Conservation (phyloP, 2,329 filamentous ascomycete species). For the Xylaria sp. region DNA sequence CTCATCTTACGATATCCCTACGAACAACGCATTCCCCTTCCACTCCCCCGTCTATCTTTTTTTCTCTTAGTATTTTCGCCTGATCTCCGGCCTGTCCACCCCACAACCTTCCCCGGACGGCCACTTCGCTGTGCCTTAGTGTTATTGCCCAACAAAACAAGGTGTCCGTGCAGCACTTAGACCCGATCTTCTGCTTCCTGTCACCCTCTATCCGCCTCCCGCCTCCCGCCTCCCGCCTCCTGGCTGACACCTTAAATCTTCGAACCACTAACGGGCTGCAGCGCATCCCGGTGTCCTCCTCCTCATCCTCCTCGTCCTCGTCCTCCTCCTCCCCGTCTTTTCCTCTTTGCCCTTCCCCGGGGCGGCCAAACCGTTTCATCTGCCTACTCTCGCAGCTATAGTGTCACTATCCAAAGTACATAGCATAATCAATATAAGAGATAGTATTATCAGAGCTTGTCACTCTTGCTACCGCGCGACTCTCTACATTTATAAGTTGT, state of each 20-base stretch:
- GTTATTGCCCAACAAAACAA: slow-evolving; percentile 31
- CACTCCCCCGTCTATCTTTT: slow-evolving; percentile 10
- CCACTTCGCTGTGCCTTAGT: slow-evolving; percentile 37
- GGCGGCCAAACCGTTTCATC: background rate
- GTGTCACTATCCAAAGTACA: slow-evolving; percentile 52
- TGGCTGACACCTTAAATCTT: slow-evolving; percentile 17
- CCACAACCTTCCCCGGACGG: slow-evolving; percentile 31
- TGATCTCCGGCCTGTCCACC: slow-evolving; percentile 10
- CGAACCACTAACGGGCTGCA: slow-evolving; percentile 29
- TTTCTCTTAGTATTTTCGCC: background rate
- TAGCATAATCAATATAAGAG: slow-evolving; percentile 64
- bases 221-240: slow-evolving; percentile 12
- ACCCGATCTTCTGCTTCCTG: slow-evolving; percentile 32
- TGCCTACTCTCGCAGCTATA: slow-evolving; percentile 19
- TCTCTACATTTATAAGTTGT: slow-evolving; percentile 34
- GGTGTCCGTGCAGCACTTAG: slow-evolving; percentile 28
- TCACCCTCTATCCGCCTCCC: slow-evolving; percentile 6
- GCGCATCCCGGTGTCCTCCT: too few species aligned
- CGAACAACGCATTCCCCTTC: background rate
- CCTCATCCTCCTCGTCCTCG: slow-evolving; percentile 5
- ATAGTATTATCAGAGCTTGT: slow-evolving; percentile 49
- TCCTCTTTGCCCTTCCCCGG: slow-evolving; percentile 8
- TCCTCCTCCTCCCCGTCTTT: background rate
- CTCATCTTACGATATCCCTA: background rate
- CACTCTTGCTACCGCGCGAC: slow-evolving; percentile 36